A percentile compares a stretch with the other conserved stretches of the same genome.
Conservation (phyloP, 2,329 filamentous ascomycete species). For the Microdochium trichocladiopsis region DNA sequence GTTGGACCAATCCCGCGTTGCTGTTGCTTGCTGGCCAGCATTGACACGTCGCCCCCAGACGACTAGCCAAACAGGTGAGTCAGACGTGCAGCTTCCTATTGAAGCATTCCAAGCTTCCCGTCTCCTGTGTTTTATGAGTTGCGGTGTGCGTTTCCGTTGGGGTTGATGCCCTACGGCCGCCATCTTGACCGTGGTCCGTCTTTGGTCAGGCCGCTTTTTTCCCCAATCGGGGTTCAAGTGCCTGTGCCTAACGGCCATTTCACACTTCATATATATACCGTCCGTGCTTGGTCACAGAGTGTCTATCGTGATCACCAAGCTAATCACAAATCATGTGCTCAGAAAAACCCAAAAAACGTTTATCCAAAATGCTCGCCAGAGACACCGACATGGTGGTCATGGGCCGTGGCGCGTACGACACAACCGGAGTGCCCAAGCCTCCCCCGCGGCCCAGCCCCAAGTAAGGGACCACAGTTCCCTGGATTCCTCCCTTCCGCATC, state of each 20-base stretch:
- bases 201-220: not conserved
- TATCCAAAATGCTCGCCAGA: slow-evolving; percentile 18
- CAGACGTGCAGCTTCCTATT: slow-evolving; percentile 17
- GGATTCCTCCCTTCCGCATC: not conserved
- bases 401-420: slow-evolving; percentile 26
- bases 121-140: slow-evolving; percentile 10
- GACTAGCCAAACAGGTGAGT: slow-evolving; percentile 21
- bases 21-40: slow-evolving; percentile 10
- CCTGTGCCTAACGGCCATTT: not conserved
- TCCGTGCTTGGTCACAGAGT: not conserved
- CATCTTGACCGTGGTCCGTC: not conserved
- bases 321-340: not conserved
- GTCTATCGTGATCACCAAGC: not conserved
- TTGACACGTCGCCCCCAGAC: slow-evolving; percentile 17
- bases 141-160: not conserved
- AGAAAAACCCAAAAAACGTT: not conserved
- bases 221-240: not conserved
- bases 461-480: slow-evolving; percentile 12
- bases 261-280: not conserved
- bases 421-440: slow-evolving; percentile 25
- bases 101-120: slow-evolving; percentile 5
- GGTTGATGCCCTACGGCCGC: not conserved
- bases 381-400: slow-evolving; percentile 23
- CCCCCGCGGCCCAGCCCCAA: slow-evolving; percentile 22
- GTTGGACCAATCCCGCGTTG: slow-evolving; percentile 18